These are phyloP conservation scores for Alternaria rosae DNA, from an alignment of 2,329 filamentous ascomycete species.

Conservation along the genomic window DNA sequence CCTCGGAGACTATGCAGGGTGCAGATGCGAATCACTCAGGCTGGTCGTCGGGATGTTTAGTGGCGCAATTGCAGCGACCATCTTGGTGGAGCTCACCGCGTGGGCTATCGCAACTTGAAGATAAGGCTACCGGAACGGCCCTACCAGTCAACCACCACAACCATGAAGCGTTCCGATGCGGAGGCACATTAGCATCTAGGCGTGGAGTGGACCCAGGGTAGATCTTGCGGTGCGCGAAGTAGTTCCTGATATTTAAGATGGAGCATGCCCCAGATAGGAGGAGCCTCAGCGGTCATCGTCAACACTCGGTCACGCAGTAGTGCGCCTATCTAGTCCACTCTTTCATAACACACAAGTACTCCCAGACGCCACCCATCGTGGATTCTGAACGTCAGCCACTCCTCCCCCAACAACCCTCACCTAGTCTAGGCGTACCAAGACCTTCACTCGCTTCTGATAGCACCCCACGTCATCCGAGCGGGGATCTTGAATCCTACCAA, in stretches of 20 bases:
- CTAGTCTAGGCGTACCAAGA: conserved; percentile 21
- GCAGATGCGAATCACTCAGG: conserved; percentile 7
- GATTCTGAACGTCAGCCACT: conserved; percentile 37
- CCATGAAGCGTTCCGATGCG: conserved; percentile 8
- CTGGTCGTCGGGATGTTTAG: conserved; percentile 3
- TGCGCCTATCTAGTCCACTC: neutral
- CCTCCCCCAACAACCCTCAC: conserved; percentile 22
- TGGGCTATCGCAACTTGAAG: conserved; percentile 25
- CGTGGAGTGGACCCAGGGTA: conserved; percentile 5
- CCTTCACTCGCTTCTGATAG: conserved; percentile 22
- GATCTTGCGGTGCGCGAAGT: conserved; percentile 1
- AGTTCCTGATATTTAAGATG: conserved; percentile 22
- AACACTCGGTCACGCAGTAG: neutral
- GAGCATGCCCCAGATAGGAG: conserved; percentile 7
- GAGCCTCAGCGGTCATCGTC: neutral
- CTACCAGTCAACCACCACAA: conserved; percentile 19
- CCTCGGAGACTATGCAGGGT: neutral
- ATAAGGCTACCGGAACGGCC: conserved; percentile 31
- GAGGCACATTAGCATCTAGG: conserved; percentile 8
- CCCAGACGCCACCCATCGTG: conserved; percentile 17
- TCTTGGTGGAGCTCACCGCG: conserved; percentile 13
- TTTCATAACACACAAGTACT: neutral
- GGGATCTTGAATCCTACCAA: conserved; percentile 32
- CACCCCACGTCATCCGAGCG: conserved; percentile 41
- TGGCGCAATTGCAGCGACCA: conserved; percentile 7